Evolutionary conservation across 768 basidiomycete genomes (phyloP).

Genomic region (Mycena metata): DNA sequence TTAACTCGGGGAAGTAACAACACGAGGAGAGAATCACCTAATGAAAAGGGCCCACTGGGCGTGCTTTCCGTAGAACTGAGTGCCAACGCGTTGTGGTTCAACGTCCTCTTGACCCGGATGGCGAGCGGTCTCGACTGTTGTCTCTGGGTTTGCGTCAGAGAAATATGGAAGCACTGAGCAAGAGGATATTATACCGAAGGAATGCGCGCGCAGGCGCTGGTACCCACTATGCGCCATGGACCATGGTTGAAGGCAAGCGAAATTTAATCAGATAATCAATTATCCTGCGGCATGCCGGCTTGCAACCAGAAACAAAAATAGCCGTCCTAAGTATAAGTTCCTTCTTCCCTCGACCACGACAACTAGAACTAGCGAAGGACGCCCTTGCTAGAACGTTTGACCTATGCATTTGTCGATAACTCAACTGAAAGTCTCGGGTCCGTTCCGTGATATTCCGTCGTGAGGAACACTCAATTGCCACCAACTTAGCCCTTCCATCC

Average conservation of each 20-base stretch:
- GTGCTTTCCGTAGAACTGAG: constrained; percentile 61
- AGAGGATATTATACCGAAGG: not conserved
- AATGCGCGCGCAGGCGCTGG: constrained; percentile 24
- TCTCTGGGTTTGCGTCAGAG: not conserved
- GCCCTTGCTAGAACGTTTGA: too few species aligned
- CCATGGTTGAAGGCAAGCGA: not conserved
- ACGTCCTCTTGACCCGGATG: not conserved
- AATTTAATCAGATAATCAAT: constrained; percentile 3
- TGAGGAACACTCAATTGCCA: not conserved
- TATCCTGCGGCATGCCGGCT: not conserved
- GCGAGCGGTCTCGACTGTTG: not conserved
- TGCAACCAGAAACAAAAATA: constrained; percentile 20
- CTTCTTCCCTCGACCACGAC: constrained; percentile 35
- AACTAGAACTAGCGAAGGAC: too few species aligned
- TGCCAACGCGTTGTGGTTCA: constrained; percentile 10
- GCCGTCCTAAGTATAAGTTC: not conserved
- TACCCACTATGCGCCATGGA: constrained; percentile 24
- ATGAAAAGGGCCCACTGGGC: constrained; percentile 73
- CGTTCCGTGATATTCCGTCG: constrained; percentile 8
- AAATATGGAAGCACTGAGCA: not conserved
- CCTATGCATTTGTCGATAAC: constrained; percentile 56
- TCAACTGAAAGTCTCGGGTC: constrained; percentile 56
- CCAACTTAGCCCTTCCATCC: constrained; percentile 66
- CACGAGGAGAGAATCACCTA: constrained; percentile 55
- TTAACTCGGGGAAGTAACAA: constrained; percentile 21